Evolutionary conservation across 768 basidiomycete species (phyloP).

Genomic region (Xerocomus potaroensis): DNA sequence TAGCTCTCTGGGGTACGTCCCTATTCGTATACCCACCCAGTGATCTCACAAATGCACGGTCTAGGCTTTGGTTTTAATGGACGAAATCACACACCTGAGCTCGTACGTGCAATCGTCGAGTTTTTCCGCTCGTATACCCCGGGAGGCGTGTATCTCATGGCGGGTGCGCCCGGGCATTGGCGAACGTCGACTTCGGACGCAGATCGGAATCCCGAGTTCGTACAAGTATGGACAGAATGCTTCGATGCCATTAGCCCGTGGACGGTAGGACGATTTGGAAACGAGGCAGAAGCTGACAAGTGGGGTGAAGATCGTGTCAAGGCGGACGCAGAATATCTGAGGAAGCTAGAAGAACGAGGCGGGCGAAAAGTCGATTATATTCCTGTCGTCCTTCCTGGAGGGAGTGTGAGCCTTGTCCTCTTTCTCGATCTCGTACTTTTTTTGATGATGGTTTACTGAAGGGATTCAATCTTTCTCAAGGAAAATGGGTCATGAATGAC

Average conservation of each 20-base stretch:
- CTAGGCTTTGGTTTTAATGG: slow-evolving; percentile 69
- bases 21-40: no score
- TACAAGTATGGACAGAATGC: slow-evolving; percentile 68
- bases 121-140: slow-evolving; percentile 62
- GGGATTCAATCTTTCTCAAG: slow-evolving; percentile 69
- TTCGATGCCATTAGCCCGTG: slow-evolving; percentile 82
- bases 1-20: slow-evolving; percentile 64
- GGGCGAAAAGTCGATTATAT: slow-evolving; percentile 68
- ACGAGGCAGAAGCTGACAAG: slow-evolving; percentile 55
- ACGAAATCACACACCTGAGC: slow-evolving; percentile 56
- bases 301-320: slow-evolving; percentile 63
- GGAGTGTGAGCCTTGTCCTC: slow-evolving; percentile 53
- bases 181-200: slow-evolving; percentile 66
- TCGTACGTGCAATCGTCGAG: slow-evolving; percentile 48
- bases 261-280: slow-evolving; percentile 70
- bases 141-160: slow-evolving; percentile 72
- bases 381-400: slow-evolving; percentile 80
- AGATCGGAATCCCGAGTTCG: slow-evolving; percentile 61
- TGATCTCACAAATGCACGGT: not conserved
- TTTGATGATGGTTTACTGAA: slow-evolving; percentile 25
- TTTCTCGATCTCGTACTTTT: not conserved
- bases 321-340: slow-evolving; percentile 59
- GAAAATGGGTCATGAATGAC: slow-evolving; percentile 69
- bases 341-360: slow-evolving; percentile 40
- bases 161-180: slow-evolving; percentile 71